Conservation (phyloP, 2,329 filamentous ascomycete genomes). For the Myrmaecium sp. region DNA sequence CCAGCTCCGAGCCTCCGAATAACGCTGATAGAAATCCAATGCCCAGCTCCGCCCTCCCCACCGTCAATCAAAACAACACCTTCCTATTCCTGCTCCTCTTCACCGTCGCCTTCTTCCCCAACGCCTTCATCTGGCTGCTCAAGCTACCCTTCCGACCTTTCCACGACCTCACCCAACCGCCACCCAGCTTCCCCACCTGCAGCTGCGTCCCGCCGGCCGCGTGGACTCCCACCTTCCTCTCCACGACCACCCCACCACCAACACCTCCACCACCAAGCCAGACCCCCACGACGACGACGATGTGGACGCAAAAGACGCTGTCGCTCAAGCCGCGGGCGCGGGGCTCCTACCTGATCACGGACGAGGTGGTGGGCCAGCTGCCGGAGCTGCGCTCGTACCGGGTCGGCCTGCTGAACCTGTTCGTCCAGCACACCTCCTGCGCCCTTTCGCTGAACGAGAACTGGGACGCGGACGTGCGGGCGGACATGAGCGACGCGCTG, state of each 20-base stretch:
- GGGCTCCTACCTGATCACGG: slow-evolving; percentile 80
- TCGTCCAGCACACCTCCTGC: slow-evolving; percentile 89
- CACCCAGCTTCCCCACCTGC: slow-evolving; percentile 12
- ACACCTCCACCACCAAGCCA: slow-evolving; percentile 10
- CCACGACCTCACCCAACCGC: slow-evolving; percentile 11
- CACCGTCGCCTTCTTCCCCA: slow-evolving; percentile 33
- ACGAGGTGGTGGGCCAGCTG: slow-evolving; percentile 50
- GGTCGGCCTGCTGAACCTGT: slow-evolving; percentile 57
- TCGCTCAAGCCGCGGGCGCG: slow-evolving; percentile 58
- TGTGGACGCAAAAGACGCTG: slow-evolving; percentile 76
- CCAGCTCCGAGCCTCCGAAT: too few relatives aligned
- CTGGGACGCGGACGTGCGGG: slow-evolving; percentile 66
- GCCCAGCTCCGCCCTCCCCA: too few relatives aligned
- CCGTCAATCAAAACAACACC: slow-evolving; percentile 20
- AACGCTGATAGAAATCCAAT: too few relatives aligned
- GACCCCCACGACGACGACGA: slow-evolving; percentile 29
- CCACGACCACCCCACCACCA: slow-evolving; percentile 5
- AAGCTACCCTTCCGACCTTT: slow-evolving; percentile 20
- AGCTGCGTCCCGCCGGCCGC: slow-evolving; percentile 14
- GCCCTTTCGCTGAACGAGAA: slow-evolving; percentile 90
- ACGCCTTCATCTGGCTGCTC: slow-evolving; percentile 24
- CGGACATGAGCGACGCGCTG: slow-evolving; percentile 85
- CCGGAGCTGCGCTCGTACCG: slow-evolving; percentile 75
- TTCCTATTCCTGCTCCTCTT: slow-evolving; percentile 31
- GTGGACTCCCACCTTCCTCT: slow-evolving; percentile 9